Conservation (phyloP, 208 protist species). For the Trypanosoma scelopori region DNA sequence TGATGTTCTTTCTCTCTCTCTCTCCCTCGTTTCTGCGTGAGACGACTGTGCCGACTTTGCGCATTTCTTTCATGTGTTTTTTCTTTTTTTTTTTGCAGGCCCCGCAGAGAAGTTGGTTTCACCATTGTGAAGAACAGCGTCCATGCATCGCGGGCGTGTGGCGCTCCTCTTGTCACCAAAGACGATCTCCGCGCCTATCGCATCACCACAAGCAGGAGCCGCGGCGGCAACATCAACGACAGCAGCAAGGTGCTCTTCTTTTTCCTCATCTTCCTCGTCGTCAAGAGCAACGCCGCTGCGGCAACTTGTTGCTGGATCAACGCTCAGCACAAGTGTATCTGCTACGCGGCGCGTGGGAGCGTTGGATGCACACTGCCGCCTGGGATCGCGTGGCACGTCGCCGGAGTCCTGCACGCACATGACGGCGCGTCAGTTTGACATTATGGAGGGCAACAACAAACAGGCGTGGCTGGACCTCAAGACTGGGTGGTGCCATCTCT, state of each 20-base stretch:
- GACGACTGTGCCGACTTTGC: too few relatives aligned
- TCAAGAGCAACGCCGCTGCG: slow-evolving; percentile 11
- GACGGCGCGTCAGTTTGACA: slow-evolving; percentile 23
- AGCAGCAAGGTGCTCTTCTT: background rate
- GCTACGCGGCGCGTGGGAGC: slow-evolving; percentile 13
- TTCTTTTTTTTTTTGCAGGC: slow-evolving; percentile 1
- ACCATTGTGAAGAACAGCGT: too few relatives aligned
- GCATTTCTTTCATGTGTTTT: slow-evolving; percentile 3
- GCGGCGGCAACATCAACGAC: too few relatives aligned
- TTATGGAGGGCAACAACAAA: slow-evolving; percentile 82
- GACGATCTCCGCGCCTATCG: background rate
- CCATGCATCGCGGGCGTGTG: slow-evolving; percentile 13
- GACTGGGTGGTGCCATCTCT: slow-evolving; percentile 76
- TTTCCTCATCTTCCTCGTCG: background rate
- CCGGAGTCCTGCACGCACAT: slow-evolving; percentile 33
- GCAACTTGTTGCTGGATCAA: slow-evolving; percentile 18
- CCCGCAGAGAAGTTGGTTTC: too few relatives aligned
- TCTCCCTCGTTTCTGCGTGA: slow-evolving; percentile 11
- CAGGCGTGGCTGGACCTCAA: slow-evolving; percentile 72
- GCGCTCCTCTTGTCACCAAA: background rate
- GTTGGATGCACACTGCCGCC: slow-evolving; percentile 33
- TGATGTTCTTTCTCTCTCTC: background rate
- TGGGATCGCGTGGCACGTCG: slow-evolving; percentile 39
- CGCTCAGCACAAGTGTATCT: slow-evolving; percentile 8
- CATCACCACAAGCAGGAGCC: too few relatives aligned